Percentiles rank a stretch among this genome's conserved stretches.
Evolutionary conservation across 2,329 filamentous ascomycete species (phyloP).

Genomic region (Capronia epimyces): DNA sequence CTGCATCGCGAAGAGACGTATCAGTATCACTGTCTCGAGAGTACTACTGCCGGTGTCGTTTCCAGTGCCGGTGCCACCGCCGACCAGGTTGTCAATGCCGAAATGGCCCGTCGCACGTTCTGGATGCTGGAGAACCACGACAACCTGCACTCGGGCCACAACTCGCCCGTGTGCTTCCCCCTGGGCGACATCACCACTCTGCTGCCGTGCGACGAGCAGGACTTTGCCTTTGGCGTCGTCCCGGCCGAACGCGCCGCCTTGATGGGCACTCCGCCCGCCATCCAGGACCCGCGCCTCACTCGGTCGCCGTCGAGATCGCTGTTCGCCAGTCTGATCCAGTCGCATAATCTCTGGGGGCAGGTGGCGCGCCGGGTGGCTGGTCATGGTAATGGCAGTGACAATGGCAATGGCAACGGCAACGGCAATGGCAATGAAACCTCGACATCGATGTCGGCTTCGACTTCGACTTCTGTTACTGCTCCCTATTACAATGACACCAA

Average conservation of each 20-base stretch:
- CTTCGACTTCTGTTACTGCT: neutral
- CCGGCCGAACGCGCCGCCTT: constrained; percentile 34
- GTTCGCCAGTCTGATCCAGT: constrained; percentile 38
- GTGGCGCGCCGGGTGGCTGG: constrained; percentile 32
- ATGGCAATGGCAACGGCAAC: too few species aligned
- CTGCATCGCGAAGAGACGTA: constrained; percentile 39
- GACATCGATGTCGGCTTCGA: too few species aligned
- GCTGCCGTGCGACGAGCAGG: constrained; percentile 37
- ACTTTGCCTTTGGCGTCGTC: constrained; percentile 36
- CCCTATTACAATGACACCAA: too few species aligned
- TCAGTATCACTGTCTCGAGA: too few species aligned
- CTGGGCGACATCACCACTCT: constrained; percentile 36
- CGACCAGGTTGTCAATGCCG: constrained; percentile 33
- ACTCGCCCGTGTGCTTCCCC: constrained; percentile 34
- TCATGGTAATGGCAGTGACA: too few species aligned
- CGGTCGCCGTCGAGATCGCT: constrained; percentile 31
- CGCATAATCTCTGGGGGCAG: constrained; percentile 37
- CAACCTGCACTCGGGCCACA: constrained; percentile 37
- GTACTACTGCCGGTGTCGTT: too few species aligned
- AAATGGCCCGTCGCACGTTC: constrained; percentile 36
- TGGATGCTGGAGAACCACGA: constrained; percentile 39
- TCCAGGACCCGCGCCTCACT: neutral
- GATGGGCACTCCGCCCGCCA: constrained; percentile 32
- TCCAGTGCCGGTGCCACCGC: too few species aligned
- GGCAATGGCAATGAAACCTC: too few species aligned